Base-by-base conservation (phyloP, 1,284 basidiomycete genomes). In the Ceratobasidium papillatum region DNA sequence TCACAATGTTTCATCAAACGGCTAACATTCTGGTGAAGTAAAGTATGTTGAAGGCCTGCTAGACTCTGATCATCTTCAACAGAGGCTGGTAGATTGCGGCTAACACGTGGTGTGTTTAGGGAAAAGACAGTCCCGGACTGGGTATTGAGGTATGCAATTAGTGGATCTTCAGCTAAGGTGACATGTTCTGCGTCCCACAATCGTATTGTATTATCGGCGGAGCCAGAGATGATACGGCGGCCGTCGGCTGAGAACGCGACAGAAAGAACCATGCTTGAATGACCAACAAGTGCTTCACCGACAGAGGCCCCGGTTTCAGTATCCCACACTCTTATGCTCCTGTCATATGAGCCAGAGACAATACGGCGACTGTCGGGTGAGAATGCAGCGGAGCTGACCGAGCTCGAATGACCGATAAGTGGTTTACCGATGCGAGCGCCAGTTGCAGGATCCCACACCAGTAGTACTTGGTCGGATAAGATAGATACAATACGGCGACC, bases 311-410 rank as follows among this genome's bases (percentile, higher is more conserved):
- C 22, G 3, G 65, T 41, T 30, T 22, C 32, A 7, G 41, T 61
- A 68, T 74, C 45, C 73, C 73, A 74, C 30, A 74, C 3, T 30
- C n/a, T n/a, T 41, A 41, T 41, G 38, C 38, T n/a, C n/a, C n/a
- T n/a, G n/a, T n/a, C n/a, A n/a, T n/a, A n/a, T n/a, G n/a, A 74
- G 22, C 62, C 43, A 14, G 62, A 66, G 3, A 32, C 73, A 19
- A 74, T n/a, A 17, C 7, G 12, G n/a, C 27, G 7, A 22, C 73
- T 43, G 51, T 66, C 62, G 34, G 41, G 34, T 3, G 65, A 75
- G 49, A 54, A 54, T 45, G 74, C 74, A 30, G 68, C 65, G 7
- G 45, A 69, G 2, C 7, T 4, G n/a, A 75, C 74, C 17, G 9
- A 30, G n/a, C 19, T 22, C 14, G 27, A 19, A 38, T 75, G 74